These are phyloP conservation scores for Amorphotheca resinae DNA, from an alignment of 495 filamentous ascomycete species.

Conservation along the genomic window DNA sequence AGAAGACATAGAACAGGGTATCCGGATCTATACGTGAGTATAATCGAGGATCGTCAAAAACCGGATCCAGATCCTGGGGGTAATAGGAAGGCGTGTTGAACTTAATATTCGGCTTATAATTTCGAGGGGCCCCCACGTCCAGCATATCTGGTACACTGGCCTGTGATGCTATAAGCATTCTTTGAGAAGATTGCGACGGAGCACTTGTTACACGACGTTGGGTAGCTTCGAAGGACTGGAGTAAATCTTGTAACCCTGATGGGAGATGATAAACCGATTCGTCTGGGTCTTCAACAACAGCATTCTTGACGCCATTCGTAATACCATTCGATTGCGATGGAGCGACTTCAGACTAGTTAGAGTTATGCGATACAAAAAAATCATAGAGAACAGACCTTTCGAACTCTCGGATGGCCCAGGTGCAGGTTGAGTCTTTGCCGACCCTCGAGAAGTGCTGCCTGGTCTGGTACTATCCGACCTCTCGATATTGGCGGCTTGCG, in stretches of 20 bases:
- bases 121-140: conserved; percentile 70
- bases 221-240: conserved; percentile 79
- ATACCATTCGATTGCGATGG: conserved; percentile 37
- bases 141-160: conserved; percentile 55
- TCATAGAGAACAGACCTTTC: conserved; percentile 24
- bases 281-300: conserved; percentile 41
- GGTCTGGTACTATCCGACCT: conserved; percentile 27
- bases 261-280: conserved; percentile 96
- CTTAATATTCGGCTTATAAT: conserved; percentile 69
- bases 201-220: conserved; percentile 47
- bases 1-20: conserved; percentile 97
- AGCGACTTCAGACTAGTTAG: conserved; percentile 17
- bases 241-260: conserved; percentile 72
- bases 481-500: conserved; percentile 32
- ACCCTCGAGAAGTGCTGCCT: conserved; percentile 7
- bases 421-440: conserved; percentile 29
- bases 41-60: conserved; percentile 80
- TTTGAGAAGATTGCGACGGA: conserved; percentile 48
- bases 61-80: conserved; percentile 77
- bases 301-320: conserved; percentile 33
- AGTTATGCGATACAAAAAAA: conserved; percentile 1
- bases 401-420: conserved; percentile 25
- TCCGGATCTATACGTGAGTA: conserved; percentile 88
- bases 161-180: conserved; percentile 60
- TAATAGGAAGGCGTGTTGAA: conserved; percentile 75